Conservation (phyloP, 805 yeast genomes). For the Starmerella bombicola region DNA sequence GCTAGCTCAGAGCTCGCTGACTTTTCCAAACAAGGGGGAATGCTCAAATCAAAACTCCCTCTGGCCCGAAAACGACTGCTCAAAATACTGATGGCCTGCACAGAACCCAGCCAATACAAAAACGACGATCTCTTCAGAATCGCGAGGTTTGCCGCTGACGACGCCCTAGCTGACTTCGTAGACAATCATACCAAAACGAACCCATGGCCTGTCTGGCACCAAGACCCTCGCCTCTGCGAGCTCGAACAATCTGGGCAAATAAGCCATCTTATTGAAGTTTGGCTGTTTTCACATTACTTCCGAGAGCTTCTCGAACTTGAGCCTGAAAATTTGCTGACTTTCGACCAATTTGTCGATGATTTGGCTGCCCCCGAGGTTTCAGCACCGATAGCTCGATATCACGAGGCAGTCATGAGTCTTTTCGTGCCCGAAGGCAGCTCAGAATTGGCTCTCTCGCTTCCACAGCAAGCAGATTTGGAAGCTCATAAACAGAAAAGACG, state of each 20-base stretch:
- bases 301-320: slow-evolving; percentile 52
- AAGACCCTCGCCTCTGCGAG: slow-evolving; percentile 10
- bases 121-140: slow-evolving; percentile 16
- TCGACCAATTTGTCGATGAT: slow-evolving; percentile 61
- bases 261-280: slow-evolving; percentile 40
- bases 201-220: slow-evolving; percentile 22
- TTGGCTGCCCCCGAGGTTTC: slow-evolving; percentile 28
- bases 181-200: slow-evolving; percentile 4
- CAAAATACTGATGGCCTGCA: not conserved
- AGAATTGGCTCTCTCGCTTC: slow-evolving; percentile 28
- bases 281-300: slow-evolving; percentile 67
- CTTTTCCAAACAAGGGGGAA: not conserved
- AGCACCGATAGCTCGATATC: slow-evolving; percentile 48
- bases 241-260: slow-evolving; percentile 12
- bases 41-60: not conserved
- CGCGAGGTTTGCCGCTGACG: slow-evolving; percentile 10
- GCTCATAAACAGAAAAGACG: slow-evolving; percentile 3
- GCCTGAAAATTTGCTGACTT: slow-evolving; percentile 41
- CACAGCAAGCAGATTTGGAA: slow-evolving; percentile 28
- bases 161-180: slow-evolving; percentile 4
- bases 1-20: not conserved
- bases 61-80: slow-evolving; percentile 2
- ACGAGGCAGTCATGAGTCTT: slow-evolving; percentile 50
- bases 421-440: slow-evolving; percentile 38
- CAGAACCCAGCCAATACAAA: not conserved